These are phyloP conservation scores for Beta vulgaris DNA, from an alignment of 148 eudicot species.

Conservation along the genomic window DNA sequence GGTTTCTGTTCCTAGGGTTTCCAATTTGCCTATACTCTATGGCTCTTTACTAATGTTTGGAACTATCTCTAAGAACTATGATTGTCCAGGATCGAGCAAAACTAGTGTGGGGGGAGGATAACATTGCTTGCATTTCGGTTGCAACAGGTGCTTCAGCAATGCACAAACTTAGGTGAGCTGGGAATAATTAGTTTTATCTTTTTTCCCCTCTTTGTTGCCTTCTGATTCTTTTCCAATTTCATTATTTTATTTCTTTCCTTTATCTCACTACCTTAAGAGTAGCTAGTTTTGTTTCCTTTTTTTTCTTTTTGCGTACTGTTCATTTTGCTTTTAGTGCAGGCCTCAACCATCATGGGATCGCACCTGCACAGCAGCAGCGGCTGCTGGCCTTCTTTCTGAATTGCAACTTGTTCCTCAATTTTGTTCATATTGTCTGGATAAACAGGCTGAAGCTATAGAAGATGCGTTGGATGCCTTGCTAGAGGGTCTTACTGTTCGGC, in stretches of 20 bases:
- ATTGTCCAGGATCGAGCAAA: slow-evolving; percentile 63
- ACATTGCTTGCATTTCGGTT: slow-evolving; percentile 67
- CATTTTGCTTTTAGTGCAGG: slow-evolving; percentile 35
- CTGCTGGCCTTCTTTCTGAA: slow-evolving; percentile 71
- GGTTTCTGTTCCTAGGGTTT: background rate
- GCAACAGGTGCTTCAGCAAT: slow-evolving; percentile 80
- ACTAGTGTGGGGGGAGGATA: slow-evolving; percentile 63
- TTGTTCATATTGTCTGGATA: slow-evolving; percentile 52
- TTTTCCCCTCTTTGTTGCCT: background rate
- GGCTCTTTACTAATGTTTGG: background rate
- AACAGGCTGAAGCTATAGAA: slow-evolving; percentile 67
- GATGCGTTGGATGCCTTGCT: slow-evolving; percentile 55
- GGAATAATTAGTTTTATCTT: background rate
- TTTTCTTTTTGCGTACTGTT: background rate
- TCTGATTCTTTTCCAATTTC: background rate
- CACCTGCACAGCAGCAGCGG: slow-evolving; percentile 97
- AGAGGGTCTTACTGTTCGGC: slow-evolving; percentile 64
- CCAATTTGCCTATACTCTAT: background rate
- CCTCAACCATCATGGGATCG: slow-evolving; percentile 98
- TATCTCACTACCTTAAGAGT: background rate
- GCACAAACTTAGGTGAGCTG: slow-evolving; percentile 84
- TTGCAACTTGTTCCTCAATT: slow-evolving; percentile 61
- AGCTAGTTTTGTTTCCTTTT: too few species aligned
- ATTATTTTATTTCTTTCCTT: background rate
- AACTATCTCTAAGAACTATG: background rate